These are phyloP conservation scores for Anthracocystis walkeri DNA, from an alignment of 1,284 basidiomycete genomes.

Conservation along the genomic window DNA sequence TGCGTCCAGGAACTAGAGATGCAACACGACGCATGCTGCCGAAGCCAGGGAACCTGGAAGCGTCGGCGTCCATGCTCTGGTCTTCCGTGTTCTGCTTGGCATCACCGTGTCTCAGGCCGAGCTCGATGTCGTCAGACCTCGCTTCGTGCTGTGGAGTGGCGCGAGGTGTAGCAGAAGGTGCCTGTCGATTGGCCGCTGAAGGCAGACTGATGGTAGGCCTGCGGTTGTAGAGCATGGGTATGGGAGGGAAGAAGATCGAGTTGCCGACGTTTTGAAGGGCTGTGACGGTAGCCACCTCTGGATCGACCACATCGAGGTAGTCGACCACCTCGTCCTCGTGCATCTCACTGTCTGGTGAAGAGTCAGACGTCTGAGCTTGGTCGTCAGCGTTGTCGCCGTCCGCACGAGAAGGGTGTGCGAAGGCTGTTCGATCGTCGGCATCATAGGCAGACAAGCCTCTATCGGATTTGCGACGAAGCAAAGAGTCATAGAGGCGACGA, in stretches of 20 bases:
- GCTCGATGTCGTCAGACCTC: conserved; percentile 29
- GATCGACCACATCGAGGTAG: conserved; percentile 79
- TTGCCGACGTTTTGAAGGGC: conserved; percentile 82
- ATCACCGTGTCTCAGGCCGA: conserved; percentile 20
- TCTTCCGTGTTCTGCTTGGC: conserved; percentile 4
- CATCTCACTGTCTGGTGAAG: conserved; percentile 29
- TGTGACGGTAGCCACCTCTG: conserved; percentile 79
- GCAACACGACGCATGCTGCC: conserved; percentile 32
- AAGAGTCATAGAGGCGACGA: conserved; percentile 34
- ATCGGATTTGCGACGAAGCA: conserved; percentile 29
- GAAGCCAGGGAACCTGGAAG: conserved; percentile 5
- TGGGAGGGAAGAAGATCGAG: conserved; percentile 79
- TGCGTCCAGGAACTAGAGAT: conserved; percentile 24
- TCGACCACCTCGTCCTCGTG: conserved; percentile 61
- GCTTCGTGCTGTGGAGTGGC: conserved; percentile 21
- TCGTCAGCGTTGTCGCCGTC: conserved; percentile 11
- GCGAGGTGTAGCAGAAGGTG: conserved; percentile 2
- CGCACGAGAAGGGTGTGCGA: neutral
- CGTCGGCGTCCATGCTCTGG: conserved; percentile 4
- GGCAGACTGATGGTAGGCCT: conserved; percentile 77
- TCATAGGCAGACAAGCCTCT: conserved; percentile 1
- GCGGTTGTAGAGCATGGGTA: conserved; percentile 76
- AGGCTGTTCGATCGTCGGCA: conserved; percentile 11
- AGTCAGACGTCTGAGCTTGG: conserved; percentile 2
- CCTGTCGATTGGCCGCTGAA: conserved; percentile 8